These are phyloP conservation scores for Aspergillus transmontanensis DNA, from an alignment of 2,329 filamentous ascomycete species.

Conservation along the genomic window DNA sequence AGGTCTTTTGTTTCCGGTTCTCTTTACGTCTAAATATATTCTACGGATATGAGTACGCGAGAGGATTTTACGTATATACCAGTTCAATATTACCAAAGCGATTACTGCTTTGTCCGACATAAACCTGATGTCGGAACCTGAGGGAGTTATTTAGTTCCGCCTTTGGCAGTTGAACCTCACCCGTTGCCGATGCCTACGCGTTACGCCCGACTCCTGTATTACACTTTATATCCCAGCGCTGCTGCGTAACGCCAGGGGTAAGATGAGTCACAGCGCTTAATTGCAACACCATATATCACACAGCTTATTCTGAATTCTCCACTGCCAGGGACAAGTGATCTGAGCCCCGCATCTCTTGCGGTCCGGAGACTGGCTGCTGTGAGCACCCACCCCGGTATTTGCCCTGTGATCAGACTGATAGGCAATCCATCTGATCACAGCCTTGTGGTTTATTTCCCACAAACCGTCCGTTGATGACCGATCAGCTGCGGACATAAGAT, in stretches of 20 bases:
- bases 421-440: not conserved
- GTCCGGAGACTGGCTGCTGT: slow-evolving; percentile 1
- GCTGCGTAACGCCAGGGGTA: not conserved
- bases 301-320: not conserved
- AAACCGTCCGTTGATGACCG: not conserved
- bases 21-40: not conserved
- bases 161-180: not conserved
- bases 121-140: not conserved
- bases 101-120: not conserved
- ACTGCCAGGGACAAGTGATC: not conserved
- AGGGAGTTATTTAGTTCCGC: not conserved
- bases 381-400: not conserved
- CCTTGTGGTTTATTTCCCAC: not conserved
- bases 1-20: not conserved
- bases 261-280: not conserved
- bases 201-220: not conserved
- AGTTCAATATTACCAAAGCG: not conserved
- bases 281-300: not conserved
- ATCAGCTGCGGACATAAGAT: not conserved
- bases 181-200: not conserved
- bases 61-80: not conserved
- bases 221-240: not conserved
- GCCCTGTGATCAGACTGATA: not conserved
- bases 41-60: not conserved
- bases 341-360: not conserved